These are phyloP conservation scores for Cryptosporidium sp. DNA, from an alignment of 169 alveolate genomes.

Conservation along the genomic window DNA sequence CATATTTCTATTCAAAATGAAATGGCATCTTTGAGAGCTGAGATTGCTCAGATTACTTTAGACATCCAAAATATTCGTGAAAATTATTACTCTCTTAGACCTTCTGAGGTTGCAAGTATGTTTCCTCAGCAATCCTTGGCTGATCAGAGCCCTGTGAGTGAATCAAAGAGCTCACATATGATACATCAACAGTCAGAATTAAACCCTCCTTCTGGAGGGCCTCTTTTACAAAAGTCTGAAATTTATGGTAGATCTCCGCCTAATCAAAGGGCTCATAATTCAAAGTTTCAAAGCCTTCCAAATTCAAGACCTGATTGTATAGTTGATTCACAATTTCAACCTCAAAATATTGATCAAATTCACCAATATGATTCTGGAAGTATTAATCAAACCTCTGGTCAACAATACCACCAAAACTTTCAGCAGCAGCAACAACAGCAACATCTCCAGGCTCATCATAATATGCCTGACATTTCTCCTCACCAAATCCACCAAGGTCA, in stretches of 20 bases:
- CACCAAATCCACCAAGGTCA: conserved; percentile 14
- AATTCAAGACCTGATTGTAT: background rate
- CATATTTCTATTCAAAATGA: conserved; percentile 68
- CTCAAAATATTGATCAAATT: conserved; percentile 9
- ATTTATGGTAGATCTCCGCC: conserved; percentile 13
- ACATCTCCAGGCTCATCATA: background rate
- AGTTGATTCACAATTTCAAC: conserved; percentile 20
- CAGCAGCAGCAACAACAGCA: background rate
- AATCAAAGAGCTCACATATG: background rate
- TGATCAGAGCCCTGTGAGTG: conserved; percentile 18
- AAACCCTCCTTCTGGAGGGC: conserved; percentile 1
- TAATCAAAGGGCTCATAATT: background rate
- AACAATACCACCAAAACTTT: conserved; percentile 16
- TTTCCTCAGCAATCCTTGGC: conserved; percentile 35
- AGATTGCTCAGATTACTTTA: conserved; percentile 50
- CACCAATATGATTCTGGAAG: conserved; percentile 12
- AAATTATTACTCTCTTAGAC: conserved; percentile 52
- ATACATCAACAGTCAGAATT: background rate
- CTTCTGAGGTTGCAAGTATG: conserved; percentile 44
- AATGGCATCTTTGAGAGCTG: conserved; percentile 68
- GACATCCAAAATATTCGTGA: conserved; percentile 64
- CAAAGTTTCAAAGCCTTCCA: conserved; percentile 19
- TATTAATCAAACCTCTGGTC: background rate
- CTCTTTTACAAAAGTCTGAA: conserved; percentile 11
- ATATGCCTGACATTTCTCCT: background rate